A percentile compares a stretch with the other conserved stretches of the same genome.
Evolutionary conservation across 306 rosid genomes (phyloP).

Genomic region (Fragaria ananassa): DNA sequence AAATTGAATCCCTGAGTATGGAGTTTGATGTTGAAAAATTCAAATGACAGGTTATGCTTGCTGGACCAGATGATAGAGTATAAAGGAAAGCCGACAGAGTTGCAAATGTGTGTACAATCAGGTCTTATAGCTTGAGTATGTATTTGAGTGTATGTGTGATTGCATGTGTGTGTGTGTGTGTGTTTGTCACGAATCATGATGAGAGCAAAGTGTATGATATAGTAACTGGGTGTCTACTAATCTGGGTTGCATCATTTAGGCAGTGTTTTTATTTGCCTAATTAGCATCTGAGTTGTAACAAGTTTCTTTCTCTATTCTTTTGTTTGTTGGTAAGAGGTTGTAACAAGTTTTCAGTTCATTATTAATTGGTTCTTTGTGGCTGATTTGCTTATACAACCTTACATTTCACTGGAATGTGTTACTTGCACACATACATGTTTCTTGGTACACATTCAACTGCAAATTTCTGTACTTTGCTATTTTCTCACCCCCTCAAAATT

Average conservation of each 20-base stretch:
- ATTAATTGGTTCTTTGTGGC: slow-evolving; percentile 67
- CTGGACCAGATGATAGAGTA: slow-evolving; percentile 87
- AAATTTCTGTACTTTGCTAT: neutral
- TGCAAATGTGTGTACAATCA: slow-evolving; percentile 41
- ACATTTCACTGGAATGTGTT: neutral
- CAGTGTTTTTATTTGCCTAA: slow-evolving; percentile 88
- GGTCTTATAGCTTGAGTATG: slow-evolving; percentile 37
- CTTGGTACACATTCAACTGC: neutral
- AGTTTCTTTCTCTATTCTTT: slow-evolving; percentile 27
- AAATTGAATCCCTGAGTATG: neutral
- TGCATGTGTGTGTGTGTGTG: slow-evolving; percentile 3
- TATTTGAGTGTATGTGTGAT: slow-evolving; percentile 39
- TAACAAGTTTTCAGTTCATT: slow-evolving; percentile 35
- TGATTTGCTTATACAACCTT: slow-evolving; percentile 24
- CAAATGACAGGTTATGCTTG: slow-evolving; percentile 75
- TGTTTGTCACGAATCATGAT: slow-evolving; percentile 5
- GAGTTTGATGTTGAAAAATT: slow-evolving; percentile 6
- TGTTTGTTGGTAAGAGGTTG: slow-evolving; percentile 48
- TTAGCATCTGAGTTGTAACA: slow-evolving; percentile 42
- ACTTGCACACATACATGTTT: neutral
- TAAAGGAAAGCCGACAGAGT: slow-evolving; percentile 50
- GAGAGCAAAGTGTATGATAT: slow-evolving; percentile 32
- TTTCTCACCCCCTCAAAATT: neutral
- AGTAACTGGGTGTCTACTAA: slow-evolving; percentile 59
- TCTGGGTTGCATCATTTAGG: slow-evolving; percentile 81